Evolutionary conservation across 23 red algal genomes (phyloP), one percentile per base, ranked within the genome.

Genomic region (Porphyridium purpureum): DNA sequence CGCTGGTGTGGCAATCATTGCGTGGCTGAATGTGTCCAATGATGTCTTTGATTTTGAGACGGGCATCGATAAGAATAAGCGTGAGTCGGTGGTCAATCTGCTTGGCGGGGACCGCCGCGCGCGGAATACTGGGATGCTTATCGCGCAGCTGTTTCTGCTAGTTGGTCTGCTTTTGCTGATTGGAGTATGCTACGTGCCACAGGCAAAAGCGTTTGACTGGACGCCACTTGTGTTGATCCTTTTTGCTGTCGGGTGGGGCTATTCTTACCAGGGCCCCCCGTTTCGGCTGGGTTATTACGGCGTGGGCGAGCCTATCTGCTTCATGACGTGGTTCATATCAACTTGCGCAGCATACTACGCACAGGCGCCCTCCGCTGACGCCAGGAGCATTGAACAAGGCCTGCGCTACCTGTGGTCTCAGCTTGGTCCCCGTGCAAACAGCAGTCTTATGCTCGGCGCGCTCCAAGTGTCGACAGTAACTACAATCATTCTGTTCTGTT

Each of bases 261-360:
- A 74, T 24, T 49, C 51, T 1, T 84, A 84, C 50, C 79, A 84
- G 33, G 66, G 66, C 19, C 79, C 79, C 7, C 79, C 79, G 30
- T 84, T 84, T 27, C 79, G 79, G 7, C 67, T 84, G 4, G 38
- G 67, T 17, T 74, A 84, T 50, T 49, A 66, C 19, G 79, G 79
- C 5, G 54, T 84, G 11, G 79, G 79, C 31, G 79, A 84, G 60
- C 51, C 61, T 2, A 53, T 84, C 31, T 55, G 42, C 40, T 71
- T 84, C 57, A 23, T 51, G 14, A 22, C 67, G 6, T 84, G n/a
- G n/a, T n/a, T n/a, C n/a, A n/a, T n/a, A n/a, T n/a, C n/a, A n/a
- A n/a, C n/a, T n/a, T n/a, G n/a, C n/a, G n/a, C n/a, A n/a, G n/a
- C n/a, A n/a, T n/a, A n/a, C n/a, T n/a, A n/a, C n/a, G n/a, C n/a